Base-by-base conservation (phyloP, 768 basidiomycete genomes). In the Pholiota conissans region DNA sequence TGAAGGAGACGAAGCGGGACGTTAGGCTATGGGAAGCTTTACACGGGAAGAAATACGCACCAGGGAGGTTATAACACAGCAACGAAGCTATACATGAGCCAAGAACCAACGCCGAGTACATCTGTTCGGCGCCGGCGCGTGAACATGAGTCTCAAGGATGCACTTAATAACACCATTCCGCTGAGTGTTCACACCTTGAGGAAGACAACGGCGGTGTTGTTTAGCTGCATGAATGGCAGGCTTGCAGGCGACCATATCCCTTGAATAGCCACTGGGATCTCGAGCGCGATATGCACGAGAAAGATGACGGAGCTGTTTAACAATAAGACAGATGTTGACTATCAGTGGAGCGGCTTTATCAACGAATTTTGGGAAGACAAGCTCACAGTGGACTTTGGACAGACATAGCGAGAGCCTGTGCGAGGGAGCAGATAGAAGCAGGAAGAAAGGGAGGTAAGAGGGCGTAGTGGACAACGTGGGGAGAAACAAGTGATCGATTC, bases 191-290 rank as follows among this genome's bases (percentile, higher is more conserved):
- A n/a, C 49, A 88, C 92, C 79, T 93, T 93, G 48, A 91, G 71
- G 7, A 93, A 61, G 2, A 91, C 84, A 7, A 93, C 49, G 0
- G 90, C 83, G 5, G 92, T 93, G 75, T 94, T 94, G 64, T 87
- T 93, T 63, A 92, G 78, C 68, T 91, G 84, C 55, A 93, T 62
- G 69, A 94, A 92, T 0, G 92, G 92, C 18, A 93, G 69, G 14
- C 70, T 75, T 16, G 71, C 64, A 1, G 90, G 85, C 0, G 84
- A 78, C 74, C 83, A 83, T 16, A 93, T 71, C 5, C 91, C 90
- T 69, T 93, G 91, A 29, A 94, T 71, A 3, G 86, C 90, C 20
- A 94, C 68, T 0, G 92, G 92, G 5, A 84, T 79, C 68, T 94
- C 92, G 55, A 93, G 75, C 5, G 87, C 89, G 63, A 91, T 82